Conservation (phyloP, 352 stramenopile species). For the Blastocystis sp. region DNA sequence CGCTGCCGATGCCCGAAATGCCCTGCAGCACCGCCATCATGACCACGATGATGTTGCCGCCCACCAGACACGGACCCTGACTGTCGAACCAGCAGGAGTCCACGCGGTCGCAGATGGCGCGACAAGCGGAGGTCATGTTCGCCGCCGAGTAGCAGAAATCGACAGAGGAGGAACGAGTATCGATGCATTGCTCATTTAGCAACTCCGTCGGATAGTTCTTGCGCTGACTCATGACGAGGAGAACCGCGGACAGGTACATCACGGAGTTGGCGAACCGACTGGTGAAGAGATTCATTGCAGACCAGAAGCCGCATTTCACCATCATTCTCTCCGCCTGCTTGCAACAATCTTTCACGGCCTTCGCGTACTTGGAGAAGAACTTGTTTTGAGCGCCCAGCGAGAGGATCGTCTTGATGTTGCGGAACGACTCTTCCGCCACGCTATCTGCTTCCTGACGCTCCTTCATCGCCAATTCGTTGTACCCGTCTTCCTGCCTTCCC, state of each 20-base stretch:
- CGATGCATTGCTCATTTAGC: not conserved
- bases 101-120: slow-evolving; percentile 11
- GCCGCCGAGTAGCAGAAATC: slow-evolving; percentile 52
- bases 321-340: not conserved
- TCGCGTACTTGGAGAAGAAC: slow-evolving; percentile 80
- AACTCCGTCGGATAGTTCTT: slow-evolving; percentile 21
- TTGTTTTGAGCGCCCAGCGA: slow-evolving; percentile 82
- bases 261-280: slow-evolving; percentile 79
- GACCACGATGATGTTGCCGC: slow-evolving; percentile 80
- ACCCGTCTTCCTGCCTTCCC: slow-evolving; percentile 15
- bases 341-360: slow-evolving; percentile 77
- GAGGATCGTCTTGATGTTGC: slow-evolving; percentile 82
- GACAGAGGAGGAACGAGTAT: slow-evolving; percentile 1
- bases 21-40: slow-evolving; percentile 82
- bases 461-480: slow-evolving; percentile 36
- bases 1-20: slow-evolving; percentile 81
- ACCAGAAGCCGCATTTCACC: slow-evolving; percentile 57
- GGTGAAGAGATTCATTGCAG: not conserved
- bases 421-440: slow-evolving; percentile 81
- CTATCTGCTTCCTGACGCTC: slow-evolving; percentile 78
- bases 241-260: slow-evolving; percentile 81
- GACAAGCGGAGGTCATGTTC: not conserved
- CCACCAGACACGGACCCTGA: slow-evolving; percentile 79
- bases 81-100: slow-evolving; percentile 28
- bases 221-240: slow-evolving; percentile 45